Percentiles rank a stretch among this genome's conserved stretches.
These are phyloP conservation scores for Podila horticola DNA, from an alignment of 192 early-diverging fungal genomes.

Conservation along the genomic window DNA sequence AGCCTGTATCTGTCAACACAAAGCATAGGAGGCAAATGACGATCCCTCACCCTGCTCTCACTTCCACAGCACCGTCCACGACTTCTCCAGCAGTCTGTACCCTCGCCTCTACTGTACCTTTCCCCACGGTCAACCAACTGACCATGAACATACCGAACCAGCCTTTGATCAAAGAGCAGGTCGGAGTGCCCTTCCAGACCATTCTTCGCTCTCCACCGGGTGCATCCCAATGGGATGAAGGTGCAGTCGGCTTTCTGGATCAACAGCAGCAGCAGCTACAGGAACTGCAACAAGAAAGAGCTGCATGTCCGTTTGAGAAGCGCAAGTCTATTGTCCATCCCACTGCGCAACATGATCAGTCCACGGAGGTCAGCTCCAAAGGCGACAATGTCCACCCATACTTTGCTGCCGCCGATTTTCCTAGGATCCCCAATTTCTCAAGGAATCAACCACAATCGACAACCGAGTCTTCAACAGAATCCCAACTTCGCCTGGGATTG, in stretches of 20 bases:
- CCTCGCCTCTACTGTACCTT: slow-evolving; percentile 22
- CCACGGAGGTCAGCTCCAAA: no score
- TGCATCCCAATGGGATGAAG: neutral
- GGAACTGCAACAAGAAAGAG: no score
- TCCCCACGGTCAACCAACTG: slow-evolving; percentile 35
- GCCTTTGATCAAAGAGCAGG: slow-evolving; percentile 2
- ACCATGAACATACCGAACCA: slow-evolving; percentile 10
- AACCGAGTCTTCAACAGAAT: no score
- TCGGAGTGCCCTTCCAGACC: slow-evolving; percentile 28
- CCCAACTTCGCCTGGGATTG: no score
- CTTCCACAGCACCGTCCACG: slow-evolving; percentile 5
- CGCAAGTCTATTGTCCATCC: no score
- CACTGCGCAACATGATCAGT: no score
- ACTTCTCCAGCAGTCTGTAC: slow-evolving; percentile 17
- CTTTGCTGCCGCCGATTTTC: no score
- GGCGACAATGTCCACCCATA: no score
- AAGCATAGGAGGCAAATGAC: slow-evolving; percentile 13
- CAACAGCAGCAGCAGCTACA: slow-evolving; percentile 1
- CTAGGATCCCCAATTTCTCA: no score
- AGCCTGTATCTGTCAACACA: neutral
- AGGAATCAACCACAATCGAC: no score
- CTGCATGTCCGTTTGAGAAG: no score
- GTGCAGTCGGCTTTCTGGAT: neutral
- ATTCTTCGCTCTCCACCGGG: slow-evolving; percentile 6
- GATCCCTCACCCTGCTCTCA: slow-evolving; percentile 23